phyloP scores from a whole-genome alignment of 2,329 filamentous ascomycete species.

The Xylariaceae sp. region DNA sequence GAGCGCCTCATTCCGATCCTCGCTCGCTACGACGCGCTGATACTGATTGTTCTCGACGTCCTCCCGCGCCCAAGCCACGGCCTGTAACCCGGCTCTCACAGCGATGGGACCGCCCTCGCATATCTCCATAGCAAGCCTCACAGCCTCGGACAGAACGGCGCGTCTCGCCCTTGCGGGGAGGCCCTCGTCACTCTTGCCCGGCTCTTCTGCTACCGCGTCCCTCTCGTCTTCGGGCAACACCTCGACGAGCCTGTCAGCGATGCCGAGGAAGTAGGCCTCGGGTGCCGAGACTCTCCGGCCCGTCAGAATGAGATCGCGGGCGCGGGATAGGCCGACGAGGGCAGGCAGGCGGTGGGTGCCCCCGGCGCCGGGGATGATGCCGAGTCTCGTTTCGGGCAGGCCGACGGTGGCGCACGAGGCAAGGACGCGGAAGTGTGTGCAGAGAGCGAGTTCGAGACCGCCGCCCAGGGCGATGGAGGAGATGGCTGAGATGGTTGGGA shows the following conservation, averaged over 20 bases:
- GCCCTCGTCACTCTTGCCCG: slow-evolving; percentile 33
- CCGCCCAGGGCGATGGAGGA: slow-evolving; percentile 85
- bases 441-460: slow-evolving; percentile 87
- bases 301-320: slow-evolving; percentile 87
- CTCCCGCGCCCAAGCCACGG: slow-evolving; percentile 70
- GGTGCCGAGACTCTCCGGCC: slow-evolving; percentile 78
- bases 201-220: slow-evolving; percentile 38
- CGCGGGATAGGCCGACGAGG: slow-evolving; percentile 75
- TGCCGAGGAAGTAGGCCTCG: slow-evolving; percentile 87
- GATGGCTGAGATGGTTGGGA: slow-evolving; percentile 88
- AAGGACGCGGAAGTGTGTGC: slow-evolving; percentile 86
- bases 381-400: slow-evolving; percentile 82
- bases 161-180: slow-evolving; percentile 60
- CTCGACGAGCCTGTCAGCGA: slow-evolving; percentile 88
- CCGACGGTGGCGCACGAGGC: slow-evolving; percentile 74
- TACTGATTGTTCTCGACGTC: slow-evolving; percentile 86
- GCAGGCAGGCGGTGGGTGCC: slow-evolving; percentile 84
- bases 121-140: slow-evolving; percentile 78
- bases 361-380: slow-evolving; percentile 91
- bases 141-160: slow-evolving; percentile 70
- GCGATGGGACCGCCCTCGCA: slow-evolving; percentile 88
- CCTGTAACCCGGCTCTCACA: slow-evolving; percentile 73
- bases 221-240: slow-evolving; percentile 58
- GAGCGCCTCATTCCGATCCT: slow-evolving; percentile 86
- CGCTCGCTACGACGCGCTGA: slow-evolving; percentile 74